Conservation (phyloP, 805 yeast species). For the Torulaspora microellipsoides region DNA sequence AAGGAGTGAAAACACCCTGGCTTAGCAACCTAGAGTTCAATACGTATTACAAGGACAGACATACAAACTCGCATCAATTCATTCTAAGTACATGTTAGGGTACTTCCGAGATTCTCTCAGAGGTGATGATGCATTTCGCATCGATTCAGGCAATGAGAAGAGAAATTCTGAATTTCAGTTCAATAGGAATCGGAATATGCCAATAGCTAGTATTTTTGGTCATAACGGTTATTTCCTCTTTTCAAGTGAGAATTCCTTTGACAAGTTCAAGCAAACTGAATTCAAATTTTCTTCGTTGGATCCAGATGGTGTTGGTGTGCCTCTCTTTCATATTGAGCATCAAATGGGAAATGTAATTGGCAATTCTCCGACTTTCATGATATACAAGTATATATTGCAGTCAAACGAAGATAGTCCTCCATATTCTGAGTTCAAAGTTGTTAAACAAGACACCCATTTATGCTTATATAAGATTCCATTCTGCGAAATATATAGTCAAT, state of each 20-base stretch:
- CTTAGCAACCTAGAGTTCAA: too few relatives aligned
- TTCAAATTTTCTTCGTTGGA: constrained; percentile 3
- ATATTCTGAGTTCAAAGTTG: constrained; percentile 7
- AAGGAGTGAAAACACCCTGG: too few relatives aligned
- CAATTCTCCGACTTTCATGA: constrained; percentile 6
- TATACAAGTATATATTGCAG: constrained; percentile 10
- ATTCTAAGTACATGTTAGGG: background rate
- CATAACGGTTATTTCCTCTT: constrained; percentile 14
- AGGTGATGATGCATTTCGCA: constrained; percentile 1
- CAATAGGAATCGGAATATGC: constrained; percentile 9
- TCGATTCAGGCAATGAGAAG: constrained; percentile 1
- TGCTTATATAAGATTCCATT: constrained; percentile 12
- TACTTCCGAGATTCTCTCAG: background rate
- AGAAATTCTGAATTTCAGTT: constrained; percentile 8
- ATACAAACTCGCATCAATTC: too few relatives aligned
- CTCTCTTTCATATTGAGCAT: constrained; percentile 11
- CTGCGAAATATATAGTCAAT: constrained; percentile 10
- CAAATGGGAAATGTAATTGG: constrained; percentile 1
- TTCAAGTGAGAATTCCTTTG: constrained; percentile 17
- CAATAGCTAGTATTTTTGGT: constrained; percentile 4
- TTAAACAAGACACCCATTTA: constrained; percentile 2
- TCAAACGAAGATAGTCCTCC: constrained; percentile 12
- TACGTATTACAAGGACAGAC: too few relatives aligned
- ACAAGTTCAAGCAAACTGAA: constrained; percentile 10
- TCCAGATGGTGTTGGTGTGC: constrained; percentile 20